Evolutionary conservation across 139 green algal genomes (phyloP).

Genomic region (Pleodorina starrii): DNA sequence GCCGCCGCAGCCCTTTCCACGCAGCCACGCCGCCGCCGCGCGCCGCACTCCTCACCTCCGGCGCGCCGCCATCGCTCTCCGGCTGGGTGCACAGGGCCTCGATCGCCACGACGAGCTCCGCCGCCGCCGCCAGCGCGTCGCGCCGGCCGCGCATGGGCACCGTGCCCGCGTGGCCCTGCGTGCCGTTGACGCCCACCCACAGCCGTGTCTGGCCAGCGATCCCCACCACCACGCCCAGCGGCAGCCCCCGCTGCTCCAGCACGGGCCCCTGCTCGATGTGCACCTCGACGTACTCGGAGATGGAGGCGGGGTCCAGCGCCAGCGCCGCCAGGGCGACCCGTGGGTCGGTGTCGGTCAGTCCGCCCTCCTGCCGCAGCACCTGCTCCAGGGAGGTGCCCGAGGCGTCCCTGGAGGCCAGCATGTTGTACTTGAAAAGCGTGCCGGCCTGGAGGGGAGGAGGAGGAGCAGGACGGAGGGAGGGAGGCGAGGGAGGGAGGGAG

Average conservation of each 20-base stretch:
- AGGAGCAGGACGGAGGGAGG: not conserved
- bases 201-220: conserved; percentile 92
- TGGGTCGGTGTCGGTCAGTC: conserved; percentile 27
- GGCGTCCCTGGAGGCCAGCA: conserved; percentile 69
- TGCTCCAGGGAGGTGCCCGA: conserved; percentile 73
- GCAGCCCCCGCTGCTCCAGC: conserved; percentile 73
- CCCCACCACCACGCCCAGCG: conserved; percentile 84
- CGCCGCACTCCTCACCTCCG: conserved; percentile 23
- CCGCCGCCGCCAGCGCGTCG: conserved; percentile 84
- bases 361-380: conserved; percentile 40
- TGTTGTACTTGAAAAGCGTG: conserved; percentile 69
- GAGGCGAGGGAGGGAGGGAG: not conserved
- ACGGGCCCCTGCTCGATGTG: conserved; percentile 97
- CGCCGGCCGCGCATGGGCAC: conserved; percentile 89
- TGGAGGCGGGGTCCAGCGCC: conserved; percentile 18
- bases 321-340: conserved; percentile 10
- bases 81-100: conserved; percentile 73
- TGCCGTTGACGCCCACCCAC: conserved; percentile 73
- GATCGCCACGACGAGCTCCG: conserved; percentile 75
- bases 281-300: conserved; percentile 89
- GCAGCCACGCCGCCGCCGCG: too few species aligned
- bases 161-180: conserved; percentile 92
- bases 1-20: too few species aligned
- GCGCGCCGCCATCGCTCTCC: not conserved
- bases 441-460: conserved; percentile 60